Evolutionary conservation across 2,329 filamentous ascomycete species (phyloP).

Genomic region (Claviceps sp.): DNA sequence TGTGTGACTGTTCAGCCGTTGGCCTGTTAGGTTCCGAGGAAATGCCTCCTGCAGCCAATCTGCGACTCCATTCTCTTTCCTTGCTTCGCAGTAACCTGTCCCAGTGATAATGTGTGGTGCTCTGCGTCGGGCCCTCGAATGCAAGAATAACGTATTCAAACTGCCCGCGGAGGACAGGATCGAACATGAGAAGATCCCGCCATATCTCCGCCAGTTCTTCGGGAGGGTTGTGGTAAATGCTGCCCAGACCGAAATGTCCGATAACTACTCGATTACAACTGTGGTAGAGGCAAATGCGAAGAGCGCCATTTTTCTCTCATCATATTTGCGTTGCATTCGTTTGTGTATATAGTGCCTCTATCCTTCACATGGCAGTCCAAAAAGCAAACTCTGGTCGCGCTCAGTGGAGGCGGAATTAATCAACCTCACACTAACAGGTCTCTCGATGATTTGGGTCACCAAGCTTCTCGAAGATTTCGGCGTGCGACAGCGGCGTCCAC

Average conservation of each 20-base stretch:
- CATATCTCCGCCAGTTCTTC: constrained; percentile 52
- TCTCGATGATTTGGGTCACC: no score
- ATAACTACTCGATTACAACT: constrained; percentile 44
- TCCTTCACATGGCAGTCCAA: no score
- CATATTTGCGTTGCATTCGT: constrained; percentile 55
- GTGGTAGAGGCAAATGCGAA: constrained; percentile 55
- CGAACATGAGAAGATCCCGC: constrained; percentile 50
- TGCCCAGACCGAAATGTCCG: constrained; percentile 52
- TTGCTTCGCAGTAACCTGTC: no score
- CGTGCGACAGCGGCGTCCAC: no score
- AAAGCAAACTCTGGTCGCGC: no score
- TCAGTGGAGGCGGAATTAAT: no score
- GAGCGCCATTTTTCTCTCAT: constrained; percentile 56
- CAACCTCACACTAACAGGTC: no score
- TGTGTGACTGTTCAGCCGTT: constrained; percentile 6
- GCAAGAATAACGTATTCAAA: constrained; percentile 50
- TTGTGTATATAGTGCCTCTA: no score
- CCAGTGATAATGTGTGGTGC: constrained; percentile 37
- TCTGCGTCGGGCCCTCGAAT: constrained; percentile 44
- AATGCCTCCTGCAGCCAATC: constrained; percentile 17
- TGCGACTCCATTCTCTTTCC: constrained; percentile 22
- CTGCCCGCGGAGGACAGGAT: constrained; percentile 47
- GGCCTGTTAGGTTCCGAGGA: constrained; percentile 11
- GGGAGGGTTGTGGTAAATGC: constrained; percentile 50
- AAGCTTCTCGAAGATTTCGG: no score